These are phyloP conservation scores for Neonothopanus nambi DNA, from an alignment of 1,284 basidiomycete genomes.

Conservation along the genomic window DNA sequence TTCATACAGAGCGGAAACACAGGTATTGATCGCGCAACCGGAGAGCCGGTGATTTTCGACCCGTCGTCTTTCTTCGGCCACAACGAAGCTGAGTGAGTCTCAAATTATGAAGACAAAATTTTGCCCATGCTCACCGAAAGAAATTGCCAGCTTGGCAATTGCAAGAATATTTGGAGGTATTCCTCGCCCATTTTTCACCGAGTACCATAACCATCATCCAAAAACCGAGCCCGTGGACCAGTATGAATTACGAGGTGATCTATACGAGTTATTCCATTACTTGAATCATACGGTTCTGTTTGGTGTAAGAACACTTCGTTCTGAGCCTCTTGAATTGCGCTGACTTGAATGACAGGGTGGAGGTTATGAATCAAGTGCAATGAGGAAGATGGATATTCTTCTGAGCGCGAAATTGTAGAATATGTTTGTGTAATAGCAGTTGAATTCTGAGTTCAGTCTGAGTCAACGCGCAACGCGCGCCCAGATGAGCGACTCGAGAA, in stretches of 20 bases:
- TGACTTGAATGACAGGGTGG: no score
- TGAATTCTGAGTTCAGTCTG: no score
- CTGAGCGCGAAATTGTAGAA: conserved; percentile 34
- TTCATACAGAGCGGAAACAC: conserved; percentile 79
- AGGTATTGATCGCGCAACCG: conserved; percentile 55
- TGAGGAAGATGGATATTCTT: conserved; percentile 55
- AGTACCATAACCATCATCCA: conserved; percentile 71
- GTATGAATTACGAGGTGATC: conserved; percentile 66
- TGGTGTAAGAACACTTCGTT: conserved; percentile 56
- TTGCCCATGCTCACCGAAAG: conserved; percentile 6
- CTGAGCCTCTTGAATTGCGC: no score
- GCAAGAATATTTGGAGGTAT: conserved; percentile 86
- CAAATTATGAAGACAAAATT: conserved; percentile 7
- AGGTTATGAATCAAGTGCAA: conserved; percentile 56
- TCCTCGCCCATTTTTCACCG: conserved; percentile 65
- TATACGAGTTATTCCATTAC: conserved; percentile 89
- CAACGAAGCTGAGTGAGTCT: conserved; percentile 79
- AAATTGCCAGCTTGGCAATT: conserved; percentile 65
- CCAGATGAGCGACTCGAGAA: no score
- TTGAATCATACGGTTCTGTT: conserved; percentile 81
- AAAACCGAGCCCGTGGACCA: conserved; percentile 69
- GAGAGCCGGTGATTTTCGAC: conserved; percentile 77
- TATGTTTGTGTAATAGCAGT: no score
- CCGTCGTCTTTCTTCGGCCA: conserved; percentile 85
- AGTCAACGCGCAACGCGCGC: no score